phyloP scores from a whole-genome alignment of 2,329 filamentous ascomycete genomes.

The Sporothrix mexicana region DNA sequence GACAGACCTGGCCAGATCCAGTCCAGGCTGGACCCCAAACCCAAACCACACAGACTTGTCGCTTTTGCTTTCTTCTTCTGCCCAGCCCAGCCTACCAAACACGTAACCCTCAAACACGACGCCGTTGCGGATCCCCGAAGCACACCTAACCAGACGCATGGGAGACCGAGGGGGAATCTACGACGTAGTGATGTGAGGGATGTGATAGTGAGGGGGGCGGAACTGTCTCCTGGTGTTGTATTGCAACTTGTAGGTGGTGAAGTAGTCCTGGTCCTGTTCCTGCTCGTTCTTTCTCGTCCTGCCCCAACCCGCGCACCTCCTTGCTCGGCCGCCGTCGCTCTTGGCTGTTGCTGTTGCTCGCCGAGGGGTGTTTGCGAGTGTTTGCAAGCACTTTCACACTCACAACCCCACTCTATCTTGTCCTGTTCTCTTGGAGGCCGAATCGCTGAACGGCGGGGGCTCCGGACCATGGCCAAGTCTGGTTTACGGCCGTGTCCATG shows the following conservation, averaged over 20 bases:
- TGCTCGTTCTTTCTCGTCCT: too few relatives aligned
- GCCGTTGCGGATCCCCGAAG: neutral
- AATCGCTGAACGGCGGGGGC: too few relatives aligned
- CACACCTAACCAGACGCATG: slow-evolving; percentile 2
- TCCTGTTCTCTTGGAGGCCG: too few relatives aligned
- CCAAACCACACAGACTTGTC: neutral
- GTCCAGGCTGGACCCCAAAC: neutral
- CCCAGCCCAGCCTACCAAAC: neutral
- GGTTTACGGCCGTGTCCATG: too few relatives aligned
- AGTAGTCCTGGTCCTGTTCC: too few relatives aligned
- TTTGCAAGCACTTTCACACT: too few relatives aligned
- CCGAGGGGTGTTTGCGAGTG: neutral
- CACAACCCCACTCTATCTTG: too few relatives aligned
- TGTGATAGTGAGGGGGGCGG: neutral
- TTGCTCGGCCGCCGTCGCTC: neutral
- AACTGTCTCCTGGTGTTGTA: neutral
- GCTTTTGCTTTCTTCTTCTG: too few relatives aligned
- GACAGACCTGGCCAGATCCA: neutral
- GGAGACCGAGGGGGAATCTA: neutral
- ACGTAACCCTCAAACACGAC: neutral
- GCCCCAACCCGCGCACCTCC: neutral
- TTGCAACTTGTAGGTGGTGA: too few relatives aligned
- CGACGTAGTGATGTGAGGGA: too few relatives aligned
- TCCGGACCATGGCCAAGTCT: too few relatives aligned
- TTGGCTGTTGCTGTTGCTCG: neutral